phyloP scores from a whole-genome alignment of 805 yeast species.

The Teunomyces pallodes region DNA sequence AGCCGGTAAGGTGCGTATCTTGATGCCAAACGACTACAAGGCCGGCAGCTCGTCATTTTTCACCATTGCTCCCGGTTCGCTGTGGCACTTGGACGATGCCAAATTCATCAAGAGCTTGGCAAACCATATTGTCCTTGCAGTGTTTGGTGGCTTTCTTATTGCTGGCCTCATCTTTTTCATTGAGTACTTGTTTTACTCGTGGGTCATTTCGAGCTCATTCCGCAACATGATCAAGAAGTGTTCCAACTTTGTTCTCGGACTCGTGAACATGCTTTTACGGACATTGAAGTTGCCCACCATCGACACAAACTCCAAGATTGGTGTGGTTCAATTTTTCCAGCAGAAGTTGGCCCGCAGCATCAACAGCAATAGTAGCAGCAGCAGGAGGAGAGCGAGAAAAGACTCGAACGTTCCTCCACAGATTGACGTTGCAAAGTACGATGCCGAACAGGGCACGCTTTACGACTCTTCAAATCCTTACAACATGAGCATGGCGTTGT shows the following conservation, averaged over 20 bases:
- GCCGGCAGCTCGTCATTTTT: conserved; percentile 62
- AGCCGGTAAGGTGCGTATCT: conserved; percentile 61
- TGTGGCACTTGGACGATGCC: conserved; percentile 93
- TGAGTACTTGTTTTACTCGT: conserved; percentile 40
- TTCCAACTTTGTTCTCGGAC: background rate
- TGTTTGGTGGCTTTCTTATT: conserved; percentile 63
- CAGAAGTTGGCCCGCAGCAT: background rate
- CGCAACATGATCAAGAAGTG: conserved; percentile 18
- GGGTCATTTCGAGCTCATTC: conserved; percentile 30
- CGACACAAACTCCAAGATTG: background rate
- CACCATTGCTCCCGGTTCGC: conserved; percentile 74
- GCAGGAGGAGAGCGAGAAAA: conserved; percentile 46
- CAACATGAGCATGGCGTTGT: background rate
- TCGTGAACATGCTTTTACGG: background rate
- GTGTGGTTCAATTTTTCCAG: conserved; percentile 6
- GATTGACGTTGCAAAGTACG: conserved; percentile 21
- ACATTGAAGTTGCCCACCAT: background rate
- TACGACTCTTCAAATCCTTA: background rate
- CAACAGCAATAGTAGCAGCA: conserved; percentile 11
- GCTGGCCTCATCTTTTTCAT: conserved; percentile 41
- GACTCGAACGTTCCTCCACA: conserved; percentile 52
- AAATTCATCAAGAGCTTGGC: conserved; percentile 70
- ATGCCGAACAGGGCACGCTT: background rate
- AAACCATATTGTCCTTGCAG: conserved; percentile 69
- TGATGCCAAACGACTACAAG: conserved; percentile 74